These are phyloP conservation scores for Cryptococcus sp. DNA, from an alignment of 1,284 basidiomycete genomes.

Conservation along the genomic window DNA sequence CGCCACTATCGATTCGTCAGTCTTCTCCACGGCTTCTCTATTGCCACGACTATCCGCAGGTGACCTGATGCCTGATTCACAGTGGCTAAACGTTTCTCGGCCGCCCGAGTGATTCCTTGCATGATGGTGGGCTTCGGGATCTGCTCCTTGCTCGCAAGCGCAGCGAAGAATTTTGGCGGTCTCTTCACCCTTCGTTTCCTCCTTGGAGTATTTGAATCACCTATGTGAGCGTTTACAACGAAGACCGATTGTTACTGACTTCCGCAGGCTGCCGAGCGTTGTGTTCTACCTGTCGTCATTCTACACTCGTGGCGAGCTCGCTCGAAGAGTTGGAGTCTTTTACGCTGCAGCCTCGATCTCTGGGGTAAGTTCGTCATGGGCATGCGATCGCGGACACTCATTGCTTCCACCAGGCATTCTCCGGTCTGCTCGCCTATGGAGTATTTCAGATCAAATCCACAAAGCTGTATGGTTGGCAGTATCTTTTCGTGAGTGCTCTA, in stretches of 20 bases:
- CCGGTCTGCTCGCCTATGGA: constrained; percentile 57
- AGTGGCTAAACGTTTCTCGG: constrained; percentile 57
- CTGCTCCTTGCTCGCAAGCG: constrained; percentile 22
- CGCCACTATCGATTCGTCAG: constrained; percentile 55
- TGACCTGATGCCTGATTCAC: neutral
- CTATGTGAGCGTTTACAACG: constrained; percentile 8
- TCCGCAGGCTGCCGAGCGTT: constrained; percentile 6
- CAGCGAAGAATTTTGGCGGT: constrained; percentile 24
- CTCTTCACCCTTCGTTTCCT: constrained; percentile 17
- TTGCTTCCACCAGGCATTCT: constrained; percentile 12
- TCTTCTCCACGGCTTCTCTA: neutral
- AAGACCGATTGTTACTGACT: neutral
- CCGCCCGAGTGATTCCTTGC: constrained; percentile 57
- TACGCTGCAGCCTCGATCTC: constrained; percentile 58
- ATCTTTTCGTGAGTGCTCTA: constrained; percentile 52
- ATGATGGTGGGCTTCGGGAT: constrained; percentile 59
- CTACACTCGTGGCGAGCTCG: constrained; percentile 59
- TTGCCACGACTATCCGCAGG: neutral
- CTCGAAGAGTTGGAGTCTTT: constrained; percentile 58
- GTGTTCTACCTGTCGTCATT: constrained; percentile 59
- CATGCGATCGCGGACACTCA: no score
- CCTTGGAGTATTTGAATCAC: constrained; percentile 20
- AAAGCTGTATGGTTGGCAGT: constrained; percentile 58
- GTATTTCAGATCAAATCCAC: constrained; percentile 56
- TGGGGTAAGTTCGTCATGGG: constrained; percentile 54